Evolutionary conservation across 116 monocot genomes (phyloP).

Genomic region (Posidonia oceanica): DNA sequence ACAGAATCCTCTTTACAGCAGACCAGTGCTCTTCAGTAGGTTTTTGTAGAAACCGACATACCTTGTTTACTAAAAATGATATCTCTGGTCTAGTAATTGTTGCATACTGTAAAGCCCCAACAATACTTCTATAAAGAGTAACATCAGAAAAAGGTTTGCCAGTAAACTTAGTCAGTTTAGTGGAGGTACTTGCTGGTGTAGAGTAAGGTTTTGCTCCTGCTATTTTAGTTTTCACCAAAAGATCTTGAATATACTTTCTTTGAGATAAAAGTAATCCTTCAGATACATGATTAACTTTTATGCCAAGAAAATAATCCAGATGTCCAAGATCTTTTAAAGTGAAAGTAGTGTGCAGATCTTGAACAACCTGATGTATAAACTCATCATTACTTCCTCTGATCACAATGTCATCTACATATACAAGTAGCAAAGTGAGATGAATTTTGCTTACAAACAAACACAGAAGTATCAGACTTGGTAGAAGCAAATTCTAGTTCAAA

Average conservation of each 20-base stretch:
- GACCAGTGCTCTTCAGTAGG: neutral
- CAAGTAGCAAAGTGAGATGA: neutral
- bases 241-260: too few relatives aligned
- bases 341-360: neutral
- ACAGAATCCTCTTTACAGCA: too few relatives aligned
- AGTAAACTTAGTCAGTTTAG: neutral
- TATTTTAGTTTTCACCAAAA: too few relatives aligned
- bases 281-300: neutral
- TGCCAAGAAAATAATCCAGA: neutral
- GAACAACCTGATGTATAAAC: neutral
- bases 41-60: neutral
- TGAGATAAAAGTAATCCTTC: neutral
- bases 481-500: neutral
- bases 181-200: neutral
- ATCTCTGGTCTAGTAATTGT: slow-evolving; percentile 2
- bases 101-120: neutral
- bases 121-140: neutral
- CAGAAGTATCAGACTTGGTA: neutral
- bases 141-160: neutral
- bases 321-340: neutral
- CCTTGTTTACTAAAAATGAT: neutral
- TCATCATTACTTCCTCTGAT: neutral
- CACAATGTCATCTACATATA: neutral
- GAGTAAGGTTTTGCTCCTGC: too few relatives aligned
- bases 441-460: neutral